Evolutionary conservation across 2,329 filamentous ascomycete genomes (phyloP), one percentile per base, ranked within the genome.

Genomic region (Cladosporium sp.): DNA sequence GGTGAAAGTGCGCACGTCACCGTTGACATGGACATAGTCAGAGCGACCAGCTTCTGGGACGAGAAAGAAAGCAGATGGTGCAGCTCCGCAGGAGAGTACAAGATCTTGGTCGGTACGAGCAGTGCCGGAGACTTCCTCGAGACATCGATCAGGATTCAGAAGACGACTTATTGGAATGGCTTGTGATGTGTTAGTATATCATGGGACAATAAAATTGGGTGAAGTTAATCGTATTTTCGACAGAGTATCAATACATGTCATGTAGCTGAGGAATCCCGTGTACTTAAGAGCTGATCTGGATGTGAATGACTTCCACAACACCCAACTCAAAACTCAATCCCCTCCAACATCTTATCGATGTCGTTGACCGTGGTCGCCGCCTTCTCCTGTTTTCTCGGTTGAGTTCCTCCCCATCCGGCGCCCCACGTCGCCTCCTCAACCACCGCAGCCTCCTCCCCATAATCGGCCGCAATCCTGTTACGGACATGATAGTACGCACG

Each of bases 41-140:
- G 90, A 64, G 87, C 86, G 0, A 85, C 87, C 0, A 86, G 86
- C 64, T 92, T 88, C 78, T 92, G 88, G 83, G 88, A 92, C 70
- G 90, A 92, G 79, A 83, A 85, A 68, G 80, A 85, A 15, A 81
- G 85, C 65, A 81, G 86, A 71, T 93, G 89, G 89, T 84, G 86
- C 26, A 85, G 84, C 1, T 89, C 91, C 78, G 83, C 83, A 74
- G 90, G 89, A 30, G 80, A 80, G 58, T 92, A 92, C 74, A 84
- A 84, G 66, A 81, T 92, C 15, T 76, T 88, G 65, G 85, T 91
- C 2, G 84, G 64, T 15, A 65, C 64, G 15, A 65, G 64, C 57
- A 65, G 64, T 36, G 55, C 7, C 18, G 64, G 64, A 4, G 49
- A 65, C 14, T 65, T 65, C 32, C 57, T 65, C n/a, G 64, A 65